These are phyloP conservation scores for Sphagnum contortum DNA, from an alignment of 225 moss, liverwort and hornwort species.

Conservation along the genomic window DNA sequence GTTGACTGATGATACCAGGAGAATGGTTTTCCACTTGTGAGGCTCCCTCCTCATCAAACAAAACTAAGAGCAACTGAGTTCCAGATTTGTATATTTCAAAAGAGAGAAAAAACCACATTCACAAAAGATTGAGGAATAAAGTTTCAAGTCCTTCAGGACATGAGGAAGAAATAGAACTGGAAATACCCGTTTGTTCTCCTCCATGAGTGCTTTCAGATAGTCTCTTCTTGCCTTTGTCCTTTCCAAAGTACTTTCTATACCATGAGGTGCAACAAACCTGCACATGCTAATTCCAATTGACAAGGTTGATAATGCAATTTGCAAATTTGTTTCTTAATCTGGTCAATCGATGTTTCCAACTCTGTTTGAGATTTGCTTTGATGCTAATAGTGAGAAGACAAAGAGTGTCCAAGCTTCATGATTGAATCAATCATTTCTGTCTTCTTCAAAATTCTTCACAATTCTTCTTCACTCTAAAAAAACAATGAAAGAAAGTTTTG, in stretches of 20 bases:
- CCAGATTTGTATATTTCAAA: no score
- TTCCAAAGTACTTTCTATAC: not conserved
- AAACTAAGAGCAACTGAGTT: no score
- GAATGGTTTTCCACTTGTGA: no score
- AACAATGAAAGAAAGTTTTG: not conserved
- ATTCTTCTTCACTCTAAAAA: not conserved
- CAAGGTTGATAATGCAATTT: not conserved
- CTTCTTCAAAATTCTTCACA: not conserved
- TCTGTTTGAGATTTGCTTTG: not conserved
- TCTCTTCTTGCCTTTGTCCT: conserved; percentile 1
- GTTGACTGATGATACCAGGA: no score
- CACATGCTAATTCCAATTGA: not conserved
- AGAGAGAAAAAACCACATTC: not conserved
- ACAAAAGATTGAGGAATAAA: not conserved
- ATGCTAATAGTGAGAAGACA: not conserved
- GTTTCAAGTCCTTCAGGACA: not conserved
- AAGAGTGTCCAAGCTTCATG: not conserved
- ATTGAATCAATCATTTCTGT: not conserved
- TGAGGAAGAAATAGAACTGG: not conserved
- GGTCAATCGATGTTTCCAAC: not conserved
- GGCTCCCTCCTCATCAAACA: no score
- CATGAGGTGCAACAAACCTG: conserved; percentile 6
- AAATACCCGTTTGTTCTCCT: conserved; percentile 5
- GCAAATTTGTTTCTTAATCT: not conserved
- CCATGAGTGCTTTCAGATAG: conserved; percentile 6